Evolutionary conservation across 768 basidiomycete species (phyloP), one percentile per base, ranked within the genome.

Genomic region (Hericium erinaceus): DNA sequence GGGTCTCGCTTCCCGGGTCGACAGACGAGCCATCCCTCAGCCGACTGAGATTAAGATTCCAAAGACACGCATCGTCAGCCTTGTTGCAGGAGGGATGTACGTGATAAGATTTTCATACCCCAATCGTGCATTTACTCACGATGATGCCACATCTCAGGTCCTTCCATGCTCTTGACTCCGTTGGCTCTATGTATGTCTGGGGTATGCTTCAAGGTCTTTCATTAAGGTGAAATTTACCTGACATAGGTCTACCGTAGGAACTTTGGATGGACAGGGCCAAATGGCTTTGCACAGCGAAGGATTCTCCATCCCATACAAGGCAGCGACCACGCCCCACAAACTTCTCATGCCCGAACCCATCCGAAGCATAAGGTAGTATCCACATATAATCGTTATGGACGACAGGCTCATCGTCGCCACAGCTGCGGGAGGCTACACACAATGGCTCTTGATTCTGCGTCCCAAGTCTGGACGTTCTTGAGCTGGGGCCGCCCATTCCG

Each of bases 41-140:
- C 92, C 92, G 1, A 70, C 77, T 3, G 78, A 81, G 60, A 74
- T 94, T 46, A 72, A 69, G 44, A 74, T 92, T 49, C 80, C 81
- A 13, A 78, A 77, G 37, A 77, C 73, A 16, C 79, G 82, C 12
- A 79, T 93, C 56, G 88, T 94, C 40, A 80, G 75, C 59, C 73
- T 95, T 44, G 79, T 82, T 41, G 89, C 92, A 0, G 86, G 89
- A 18, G 93, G 93, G 66, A 92, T 88, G 92, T 89, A 65, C 61
- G 83, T 71, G 37, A 54, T 40, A 22, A 52, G 1, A 59, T 54
- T 24, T 33, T 50, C 52, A 13, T n/a, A 6, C 18, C 26, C 4
- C 16, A 4, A 18, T 16, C 5, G 49, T 7, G 16, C 24, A 18
- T 7, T 33, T 33, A 6, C 33, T 8, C 4, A 33, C 9, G 33